Conservation (phyloP, 768 basidiomycete genomes). For the Myochromella boudieri region DNA sequence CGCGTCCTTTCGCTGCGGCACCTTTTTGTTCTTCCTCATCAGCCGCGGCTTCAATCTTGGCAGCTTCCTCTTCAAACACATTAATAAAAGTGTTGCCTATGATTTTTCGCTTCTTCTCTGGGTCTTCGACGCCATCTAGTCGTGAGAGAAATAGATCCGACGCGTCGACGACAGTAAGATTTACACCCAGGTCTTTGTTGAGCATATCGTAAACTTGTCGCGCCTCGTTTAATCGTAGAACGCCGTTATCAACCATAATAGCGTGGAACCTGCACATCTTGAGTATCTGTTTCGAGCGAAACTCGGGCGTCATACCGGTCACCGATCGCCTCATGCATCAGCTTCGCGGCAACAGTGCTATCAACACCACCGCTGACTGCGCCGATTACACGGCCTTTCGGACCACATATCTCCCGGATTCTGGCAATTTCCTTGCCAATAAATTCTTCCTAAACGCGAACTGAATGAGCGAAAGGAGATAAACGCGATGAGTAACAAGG, state of each 20-base stretch:
- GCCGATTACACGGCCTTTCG: slow-evolving; percentile 94
- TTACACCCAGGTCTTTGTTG: slow-evolving; percentile 90
- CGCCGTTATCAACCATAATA: slow-evolving; percentile 99
- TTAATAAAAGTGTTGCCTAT: slow-evolving; percentile 99
- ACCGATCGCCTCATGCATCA: slow-evolving; percentile 99
- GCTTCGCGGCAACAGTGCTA: slow-evolving; percentile 95
- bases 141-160: slow-evolving; percentile 90
- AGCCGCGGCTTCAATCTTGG: slow-evolving; percentile 81
- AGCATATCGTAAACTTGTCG: slow-evolving; percentile 92
- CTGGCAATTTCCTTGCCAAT: slow-evolving; percentile 95
- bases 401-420: slow-evolving; percentile 92
- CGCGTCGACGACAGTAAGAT: slow-evolving; percentile 93
- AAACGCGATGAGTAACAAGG: not conserved
- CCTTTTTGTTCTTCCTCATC: slow-evolving; percentile 71
- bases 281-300: slow-evolving; percentile 2
- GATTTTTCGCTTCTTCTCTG: slow-evolving; percentile 95
- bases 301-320: slow-evolving; percentile 62
- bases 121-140: slow-evolving; percentile 91
- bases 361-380: slow-evolving; percentile 98
- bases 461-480: slow-evolving; percentile 7
- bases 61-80: slow-evolving; percentile 93
- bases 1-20: slow-evolving; percentile 78
- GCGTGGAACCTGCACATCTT: slow-evolving; percentile 80
- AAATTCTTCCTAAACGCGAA: slow-evolving; percentile 76
- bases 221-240: slow-evolving; percentile 89